Conservation (phyloP, 2,329 filamentous ascomycete genomes). For the Xylariaceae sp. region DNA sequence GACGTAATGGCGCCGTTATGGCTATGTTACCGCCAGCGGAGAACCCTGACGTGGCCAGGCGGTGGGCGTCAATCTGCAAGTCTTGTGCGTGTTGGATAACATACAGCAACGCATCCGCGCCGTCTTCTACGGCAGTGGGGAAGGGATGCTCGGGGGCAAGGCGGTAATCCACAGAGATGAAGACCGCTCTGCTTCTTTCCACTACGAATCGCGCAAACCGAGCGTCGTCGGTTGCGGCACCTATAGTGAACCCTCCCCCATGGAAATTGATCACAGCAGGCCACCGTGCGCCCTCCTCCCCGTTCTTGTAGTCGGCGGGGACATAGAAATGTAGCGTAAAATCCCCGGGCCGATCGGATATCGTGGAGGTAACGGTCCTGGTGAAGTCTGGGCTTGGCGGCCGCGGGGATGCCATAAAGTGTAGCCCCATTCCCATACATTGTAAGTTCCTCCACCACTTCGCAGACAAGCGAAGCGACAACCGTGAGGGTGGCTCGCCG, state of each 20-base stretch:
- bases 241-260: constrained; percentile 61
- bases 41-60: constrained; percentile 57
- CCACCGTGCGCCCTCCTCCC: constrained; percentile 28
- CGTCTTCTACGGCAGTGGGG: constrained; percentile 60
- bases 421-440: constrained; percentile 63
- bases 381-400: constrained; percentile 57
- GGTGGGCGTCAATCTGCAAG: constrained; percentile 50
- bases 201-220: constrained; percentile 53
- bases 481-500: constrained; percentile 40
- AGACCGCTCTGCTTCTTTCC: constrained; percentile 48
- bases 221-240: constrained; percentile 57
- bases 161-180: constrained; percentile 63
- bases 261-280: constrained; percentile 62
- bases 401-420: constrained; percentile 54
- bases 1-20: constrained; percentile 37
- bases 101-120: constrained; percentile 58
- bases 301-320: constrained; percentile 34
- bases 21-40: constrained; percentile 56
- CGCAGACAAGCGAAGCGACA: constrained; percentile 58
- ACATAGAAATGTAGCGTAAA: constrained; percentile 41
- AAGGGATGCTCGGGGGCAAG: constrained; percentile 60
- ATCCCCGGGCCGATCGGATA: constrained; percentile 28
- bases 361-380: constrained; percentile 44
- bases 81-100: constrained; percentile 51
- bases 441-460: constrained; percentile 63